Evolutionary conservation across 768 basidiomycete genomes (phyloP), one percentile per base, ranked within the genome.

Genomic region (Lactarius psammicola): DNA sequence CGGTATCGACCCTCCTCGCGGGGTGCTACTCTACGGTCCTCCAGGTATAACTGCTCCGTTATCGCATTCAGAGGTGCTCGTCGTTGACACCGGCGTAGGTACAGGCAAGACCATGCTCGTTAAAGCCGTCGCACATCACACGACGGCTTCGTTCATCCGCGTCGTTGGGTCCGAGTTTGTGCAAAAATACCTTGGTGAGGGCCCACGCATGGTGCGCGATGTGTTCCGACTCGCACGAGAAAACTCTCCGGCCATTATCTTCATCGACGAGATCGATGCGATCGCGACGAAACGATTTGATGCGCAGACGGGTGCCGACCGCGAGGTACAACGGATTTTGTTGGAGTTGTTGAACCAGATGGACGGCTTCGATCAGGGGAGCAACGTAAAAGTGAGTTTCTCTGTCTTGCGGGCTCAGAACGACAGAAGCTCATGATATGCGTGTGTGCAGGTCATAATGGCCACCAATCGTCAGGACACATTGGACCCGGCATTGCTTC

Each of bases 261-360:
- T 99, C 81, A 98, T 99, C 74, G 97, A 98, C 76, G 96, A 95
- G 73, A 92, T 95, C 71, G 97, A 99, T 71, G 96, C 97, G 23
- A 99, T 99, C 75, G 97, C 97, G 3, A 98, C 97, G 42, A 99
- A 99, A 78, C 94, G 96, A 74, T 99, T 99, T 77, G 97, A 98
- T 74, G 97, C 97, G 7, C 97, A 99, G 76, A 98, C 97, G 0
- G 97, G 97, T 73, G 97, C 97, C 11, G 97, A 99, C 78, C 85
- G 97, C 66, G 97, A 99, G 79, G 97, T 99, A 5, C 97, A 99
- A 77, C 93, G 97, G 78, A 98, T 99, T 73, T 77, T 99, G 69
- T 86, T 99, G 15, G 97, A 99, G 77, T 80, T 99, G 63, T 82
- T 99, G 66, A 98, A 96, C 75, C 97, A 99, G 74, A 99, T 99